Base-by-base conservation (phyloP, 2,329 filamentous ascomycete genomes). In the Pleomassaria siparia region DNA sequence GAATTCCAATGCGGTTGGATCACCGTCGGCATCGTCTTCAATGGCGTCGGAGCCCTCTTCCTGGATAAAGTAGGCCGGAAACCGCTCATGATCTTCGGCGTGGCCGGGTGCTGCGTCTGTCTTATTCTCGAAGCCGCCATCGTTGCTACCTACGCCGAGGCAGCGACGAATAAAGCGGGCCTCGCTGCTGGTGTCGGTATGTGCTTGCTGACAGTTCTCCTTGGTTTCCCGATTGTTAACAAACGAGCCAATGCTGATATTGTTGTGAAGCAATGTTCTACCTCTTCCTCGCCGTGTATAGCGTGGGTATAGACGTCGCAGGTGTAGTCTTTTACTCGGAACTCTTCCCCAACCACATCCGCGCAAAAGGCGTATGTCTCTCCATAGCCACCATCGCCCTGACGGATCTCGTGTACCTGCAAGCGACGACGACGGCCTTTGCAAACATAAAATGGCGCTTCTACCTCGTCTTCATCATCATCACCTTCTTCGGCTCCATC, bases 351-450 rank as follows among this genome's bases (percentile, higher is more conserved):
- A 62, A 59, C 36, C 57, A 60, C 36, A 56, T 62, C 24, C 59
- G 56, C 13, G 55, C 54, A 0, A 64, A 65, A 39, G 58, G 60
- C n/a, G 52, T 60, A 13, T 57, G 53, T 29, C 46, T 59, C 10
- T 51, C 49, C n/a, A 53, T 60, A 30, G 55, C 58, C 7, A 59
- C 55, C 4, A 43, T 63, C n/a, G 55, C 56, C 20, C 72, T 74
- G 44, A 79, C 72, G 54, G 70, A 65, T 35, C 55, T 65, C 10
- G 50, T 67, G 3, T 65, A 61, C 37, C 46, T 63, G 1, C 63
- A 66, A 44, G 59, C 55, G 1, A 62, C 63, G 2, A 56, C 63
- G 2, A 66, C 60, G 3, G 67, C 66, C 2, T 68, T 69, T 43
- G 56, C 52, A 1, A 64, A 59, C 15, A 66, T 69, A 35, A 58